These are phyloP conservation scores for Naganishia albida DNA, from an alignment of 1,284 basidiomycete species.

Conservation along the genomic window DNA sequence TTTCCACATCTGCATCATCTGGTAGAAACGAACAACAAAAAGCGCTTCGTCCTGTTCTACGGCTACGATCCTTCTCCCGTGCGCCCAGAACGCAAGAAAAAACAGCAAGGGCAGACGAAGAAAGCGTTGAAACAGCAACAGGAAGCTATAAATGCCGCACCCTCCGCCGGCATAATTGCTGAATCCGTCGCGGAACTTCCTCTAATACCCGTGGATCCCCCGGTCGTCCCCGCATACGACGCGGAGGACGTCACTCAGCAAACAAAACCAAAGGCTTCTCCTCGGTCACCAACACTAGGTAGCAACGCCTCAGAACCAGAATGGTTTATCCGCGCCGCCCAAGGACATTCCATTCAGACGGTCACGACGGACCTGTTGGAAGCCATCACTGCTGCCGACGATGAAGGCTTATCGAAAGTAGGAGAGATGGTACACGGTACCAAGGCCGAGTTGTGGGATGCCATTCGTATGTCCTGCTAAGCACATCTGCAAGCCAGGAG, in stretches of 20 bases:
- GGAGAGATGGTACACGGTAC: conserved; percentile 53
- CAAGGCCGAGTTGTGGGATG: conserved; percentile 48
- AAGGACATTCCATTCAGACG: conserved; percentile 85
- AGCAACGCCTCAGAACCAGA: conserved; percentile 45
- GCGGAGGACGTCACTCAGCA: background rate
- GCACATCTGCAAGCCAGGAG: background rate
- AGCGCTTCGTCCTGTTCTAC: conserved; percentile 69
- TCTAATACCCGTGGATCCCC: conserved; percentile 28
- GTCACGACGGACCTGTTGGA: conserved; percentile 61
- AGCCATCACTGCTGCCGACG: conserved; percentile 40
- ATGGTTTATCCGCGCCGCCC: conserved; percentile 90
- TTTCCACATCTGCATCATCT: conserved; percentile 66
- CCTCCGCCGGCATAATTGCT: conserved; percentile 6
- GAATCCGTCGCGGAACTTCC: conserved; percentile 24
- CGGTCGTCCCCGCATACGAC: conserved; percentile 27
- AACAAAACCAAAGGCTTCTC: background rate
- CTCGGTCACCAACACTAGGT: conserved; percentile 8
- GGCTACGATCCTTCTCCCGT: conserved; percentile 58
- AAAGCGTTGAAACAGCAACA: conserved; percentile 28
- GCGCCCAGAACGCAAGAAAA: conserved; percentile 35
- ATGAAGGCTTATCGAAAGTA: conserved; percentile 39
- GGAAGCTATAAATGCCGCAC: conserved; percentile 21
- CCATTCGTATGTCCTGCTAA: conserved; percentile 44
- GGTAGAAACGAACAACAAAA: conserved; percentile 73
- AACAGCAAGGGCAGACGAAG: conserved; percentile 34